phyloP scores from a whole-genome alignment of 805 yeast species.

The Metschnikowia noctiluminum region DNA sequence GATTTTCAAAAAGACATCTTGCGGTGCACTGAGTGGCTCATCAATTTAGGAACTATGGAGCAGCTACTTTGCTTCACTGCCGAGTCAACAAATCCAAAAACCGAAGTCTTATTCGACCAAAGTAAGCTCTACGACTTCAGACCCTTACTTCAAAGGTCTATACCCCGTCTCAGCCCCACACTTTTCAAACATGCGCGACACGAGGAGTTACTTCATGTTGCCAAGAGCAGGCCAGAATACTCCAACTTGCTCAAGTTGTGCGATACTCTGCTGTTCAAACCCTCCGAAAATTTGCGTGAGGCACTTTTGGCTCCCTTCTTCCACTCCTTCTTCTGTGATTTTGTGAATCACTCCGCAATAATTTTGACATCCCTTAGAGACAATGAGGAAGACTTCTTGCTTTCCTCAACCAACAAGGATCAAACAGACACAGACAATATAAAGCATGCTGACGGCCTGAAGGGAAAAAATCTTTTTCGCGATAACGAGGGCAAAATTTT shows the following conservation, averaged over 20 bases:
- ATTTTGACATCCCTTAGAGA: conserved; percentile 65
- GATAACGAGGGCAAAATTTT: background rate
- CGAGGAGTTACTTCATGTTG: conserved; percentile 27
- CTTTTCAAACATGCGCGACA: conserved; percentile 51
- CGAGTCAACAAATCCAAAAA: conserved; percentile 44
- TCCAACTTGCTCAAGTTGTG: conserved; percentile 31
- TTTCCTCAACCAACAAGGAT: conserved; percentile 43
- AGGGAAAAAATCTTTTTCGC: background rate
- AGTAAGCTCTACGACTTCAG: conserved; percentile 62
- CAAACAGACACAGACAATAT: conserved; percentile 36
- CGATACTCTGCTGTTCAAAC: conserved; percentile 20
- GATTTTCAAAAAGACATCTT: conserved; percentile 57
- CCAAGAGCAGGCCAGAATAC: conserved; percentile 24
- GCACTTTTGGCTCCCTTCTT: conserved; percentile 38
- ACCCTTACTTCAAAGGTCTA: conserved; percentile 59
- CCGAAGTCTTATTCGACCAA: conserved; percentile 35
- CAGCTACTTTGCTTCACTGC: conserved; percentile 60
- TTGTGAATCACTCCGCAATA: conserved; percentile 63
- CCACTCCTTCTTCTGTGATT: conserved; percentile 50
- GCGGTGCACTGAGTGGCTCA: conserved; percentile 54
- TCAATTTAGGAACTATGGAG: conserved; percentile 68
- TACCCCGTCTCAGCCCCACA: conserved; percentile 54
- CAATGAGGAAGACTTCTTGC: conserved; percentile 67
- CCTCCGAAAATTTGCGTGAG: conserved; percentile 25
- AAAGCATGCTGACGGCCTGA: conserved; percentile 1